phyloP scores from a whole-genome alignment of 169 alveolate genomes.

The Eimeria zaria region DNA sequence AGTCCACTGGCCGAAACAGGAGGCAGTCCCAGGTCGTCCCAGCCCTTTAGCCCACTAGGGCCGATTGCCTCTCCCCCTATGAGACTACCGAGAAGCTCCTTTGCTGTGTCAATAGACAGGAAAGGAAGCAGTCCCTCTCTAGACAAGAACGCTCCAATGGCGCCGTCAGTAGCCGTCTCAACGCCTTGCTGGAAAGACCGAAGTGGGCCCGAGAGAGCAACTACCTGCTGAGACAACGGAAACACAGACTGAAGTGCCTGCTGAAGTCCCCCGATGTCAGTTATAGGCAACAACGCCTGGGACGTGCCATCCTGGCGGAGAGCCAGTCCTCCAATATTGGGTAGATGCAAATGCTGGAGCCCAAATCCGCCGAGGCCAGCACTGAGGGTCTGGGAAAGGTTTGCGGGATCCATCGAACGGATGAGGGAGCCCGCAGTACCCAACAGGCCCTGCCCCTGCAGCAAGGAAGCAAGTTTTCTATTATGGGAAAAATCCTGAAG shows the following conservation, averaged over 20 bases:
- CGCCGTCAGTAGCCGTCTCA: constrained; percentile 43
- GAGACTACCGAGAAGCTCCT: constrained; percentile 42
- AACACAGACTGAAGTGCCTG: constrained; percentile 11
- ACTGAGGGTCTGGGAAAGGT: constrained; percentile 25
- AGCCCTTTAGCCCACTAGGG: constrained; percentile 4
- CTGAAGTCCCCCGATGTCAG: constrained; percentile 16
- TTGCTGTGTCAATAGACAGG: constrained; percentile 26
- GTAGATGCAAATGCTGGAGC: constrained; percentile 33
- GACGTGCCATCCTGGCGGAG: constrained; percentile 10
- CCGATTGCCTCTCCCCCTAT: constrained; percentile 46
- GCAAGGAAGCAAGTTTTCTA: constrained; percentile 33
- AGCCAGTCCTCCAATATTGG: constrained; percentile 38
- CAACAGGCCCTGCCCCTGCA: constrained; percentile 13
- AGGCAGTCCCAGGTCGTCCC: constrained; percentile 54
- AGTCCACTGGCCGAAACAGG: constrained; percentile 34
- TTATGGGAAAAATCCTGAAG: constrained; percentile 4
- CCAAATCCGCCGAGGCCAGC: constrained; percentile 63
- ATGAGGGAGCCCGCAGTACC: constrained; percentile 35
- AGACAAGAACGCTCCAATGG: constrained; percentile 25
- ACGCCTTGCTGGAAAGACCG: constrained; percentile 66
- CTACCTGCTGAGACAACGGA: constrained; percentile 25
- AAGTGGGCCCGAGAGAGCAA: constrained; percentile 42
- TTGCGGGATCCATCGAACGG: constrained; percentile 49
- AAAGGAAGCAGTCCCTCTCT: constrained; percentile 54
- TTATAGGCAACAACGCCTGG: neutral